Percentiles rank a stretch among this genome's conserved stretches.
Conservation (phyloP, 345 rosid species). For the Rhodamnia argentea region DNA sequence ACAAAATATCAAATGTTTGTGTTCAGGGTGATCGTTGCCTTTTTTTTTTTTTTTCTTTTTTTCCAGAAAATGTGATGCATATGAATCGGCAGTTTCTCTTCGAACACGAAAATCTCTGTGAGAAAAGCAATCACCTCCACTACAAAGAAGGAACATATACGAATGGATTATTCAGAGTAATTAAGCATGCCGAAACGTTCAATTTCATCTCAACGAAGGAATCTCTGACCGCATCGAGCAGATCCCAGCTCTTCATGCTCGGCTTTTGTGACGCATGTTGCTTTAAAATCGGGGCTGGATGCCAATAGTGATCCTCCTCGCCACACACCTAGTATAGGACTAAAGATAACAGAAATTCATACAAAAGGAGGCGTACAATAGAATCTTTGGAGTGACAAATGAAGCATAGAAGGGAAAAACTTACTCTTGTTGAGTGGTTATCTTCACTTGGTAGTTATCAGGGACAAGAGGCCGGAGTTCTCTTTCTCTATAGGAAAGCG, state of each 20-base stretch:
- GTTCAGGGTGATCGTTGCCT: too few relatives aligned
- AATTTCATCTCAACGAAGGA: conserved; percentile 39
- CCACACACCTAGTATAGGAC: conserved; percentile 93
- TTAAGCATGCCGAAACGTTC: background rate
- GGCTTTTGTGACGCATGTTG: conserved; percentile 83
- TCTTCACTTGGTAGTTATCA: conserved; percentile 67
- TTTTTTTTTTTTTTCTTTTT: too few relatives aligned
- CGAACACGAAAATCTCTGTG: too few relatives aligned
- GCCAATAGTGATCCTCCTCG: conserved; percentile 95
- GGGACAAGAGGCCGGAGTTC: conserved; percentile 97
- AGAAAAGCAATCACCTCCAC: too few relatives aligned
- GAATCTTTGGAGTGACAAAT: background rate
- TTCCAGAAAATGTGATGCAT: too few relatives aligned
- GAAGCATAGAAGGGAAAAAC: background rate
- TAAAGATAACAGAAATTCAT: conserved; percentile 16
- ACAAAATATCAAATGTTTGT: too few relatives aligned
- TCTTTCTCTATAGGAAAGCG: conserved; percentile 40
- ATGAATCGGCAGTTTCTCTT: too few relatives aligned
- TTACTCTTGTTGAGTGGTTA: conserved; percentile 83
- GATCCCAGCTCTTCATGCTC: conserved; percentile 97
- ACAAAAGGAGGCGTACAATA: background rate
- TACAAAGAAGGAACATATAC: too few relatives aligned
- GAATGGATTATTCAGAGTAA: background rate
- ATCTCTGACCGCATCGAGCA: conserved; percentile 74
- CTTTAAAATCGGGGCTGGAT: conserved; percentile 78